Base-by-base conservation (phyloP, 352 stramenopile genomes). In the Sclerospora graminicola region DNA sequence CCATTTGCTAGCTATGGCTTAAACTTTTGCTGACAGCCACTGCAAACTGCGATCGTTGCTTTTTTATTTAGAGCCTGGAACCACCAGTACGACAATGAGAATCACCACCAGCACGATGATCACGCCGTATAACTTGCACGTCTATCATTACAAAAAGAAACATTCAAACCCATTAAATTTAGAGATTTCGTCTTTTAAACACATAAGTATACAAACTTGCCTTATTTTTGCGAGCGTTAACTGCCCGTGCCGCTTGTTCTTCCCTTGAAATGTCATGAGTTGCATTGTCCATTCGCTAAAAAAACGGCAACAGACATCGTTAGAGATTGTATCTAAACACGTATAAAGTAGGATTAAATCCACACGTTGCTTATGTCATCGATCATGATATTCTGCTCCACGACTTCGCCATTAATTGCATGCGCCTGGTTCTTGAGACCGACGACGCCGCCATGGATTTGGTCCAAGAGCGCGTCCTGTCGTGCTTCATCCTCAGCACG, bases 301-400 rank as follows among this genome's bases (percentile, higher is more conserved):
- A 54, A 23, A 37, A 37, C 24, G 13, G 31, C 23, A 53, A 41
- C 30, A 61, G 13, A 31, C n/a, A 26, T 27, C 19, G 31, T 16
- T 35, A 8, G 30, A 18, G 5, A n/a, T 1, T 2, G 16, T 16
- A 8, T 33, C n/a, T 4, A 4, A 38, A 48, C 21, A 23, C 0
- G 14, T 13, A 8, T 21, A 16, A 18, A 11, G 18, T 8, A 28
- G n/a, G 4, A 29, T 14, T 10, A 15, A 32, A 31, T 15, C 20
- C 72, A 42, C 70, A 89, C 79, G 42, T 69, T 62, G 48, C 54
- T 57, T 32, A 91, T 77, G 57, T 87, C 69, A 51, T 88, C 79
- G 45, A 91, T 83, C 58, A 89, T 79, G 52, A 64, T 54, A 49
- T 85, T 91, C 49, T 91, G 79, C 51, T 84, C 71, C 26, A 88